phyloP scores from a whole-genome alignment of 176 grass and related monocot species.

The Guadua angustifolia region DNA sequence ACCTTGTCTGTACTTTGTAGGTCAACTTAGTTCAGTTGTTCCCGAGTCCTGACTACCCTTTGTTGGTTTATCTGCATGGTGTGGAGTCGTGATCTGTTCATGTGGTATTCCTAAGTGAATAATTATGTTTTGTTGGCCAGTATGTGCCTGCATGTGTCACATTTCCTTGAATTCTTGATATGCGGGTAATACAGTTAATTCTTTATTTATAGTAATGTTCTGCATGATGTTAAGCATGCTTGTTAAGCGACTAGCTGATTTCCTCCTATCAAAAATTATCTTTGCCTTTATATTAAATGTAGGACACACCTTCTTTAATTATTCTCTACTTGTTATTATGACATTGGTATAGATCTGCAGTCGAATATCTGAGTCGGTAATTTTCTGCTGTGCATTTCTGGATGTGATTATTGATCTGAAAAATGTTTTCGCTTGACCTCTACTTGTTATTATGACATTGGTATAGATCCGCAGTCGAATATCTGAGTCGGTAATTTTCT shows the following conservation, averaged over 20 bases:
- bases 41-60: neutral
- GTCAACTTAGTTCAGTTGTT: neutral
- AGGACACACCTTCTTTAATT: neutral
- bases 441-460: conserved; percentile 16
- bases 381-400: conserved; percentile 26
- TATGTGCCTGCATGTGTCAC: conserved; percentile 1
- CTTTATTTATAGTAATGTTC: conserved; percentile 7
- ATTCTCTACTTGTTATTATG: neutral
- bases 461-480: neutral
- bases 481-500: conserved; percentile 6
- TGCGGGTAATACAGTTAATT: neutral
- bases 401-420: conserved; percentile 38
- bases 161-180: conserved; percentile 17
- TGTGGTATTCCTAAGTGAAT: conserved; percentile 11
- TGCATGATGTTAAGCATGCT: conserved; percentile 9
- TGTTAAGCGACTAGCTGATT: neutral
- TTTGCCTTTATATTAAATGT: neutral
- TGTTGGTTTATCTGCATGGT: conserved; percentile 11
- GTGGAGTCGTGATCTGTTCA: conserved; percentile 16
- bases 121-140: conserved; percentile 3
- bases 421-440: conserved; percentile 37
- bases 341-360: neutral
- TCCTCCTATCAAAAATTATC: neutral
- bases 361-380: neutral
- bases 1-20: conserved; percentile 28